These are phyloP conservation scores for Zostera marina DNA, from an alignment of 116 monocot genomes.

Conservation along the genomic window DNA sequence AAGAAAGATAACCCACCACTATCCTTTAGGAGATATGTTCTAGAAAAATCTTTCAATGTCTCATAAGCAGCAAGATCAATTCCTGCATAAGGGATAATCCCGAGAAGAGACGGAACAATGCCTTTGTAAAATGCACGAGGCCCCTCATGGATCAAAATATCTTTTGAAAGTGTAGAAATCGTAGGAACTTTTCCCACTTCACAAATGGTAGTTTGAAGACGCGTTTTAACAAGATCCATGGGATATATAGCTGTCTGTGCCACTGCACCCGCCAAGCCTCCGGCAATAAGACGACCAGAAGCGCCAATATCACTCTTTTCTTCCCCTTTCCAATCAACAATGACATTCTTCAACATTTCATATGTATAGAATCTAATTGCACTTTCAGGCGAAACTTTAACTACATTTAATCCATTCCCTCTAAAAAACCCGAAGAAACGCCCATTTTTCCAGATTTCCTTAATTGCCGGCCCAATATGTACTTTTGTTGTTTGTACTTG, in stretches of 20 bases:
- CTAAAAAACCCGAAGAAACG: slow-evolving; percentile 33
- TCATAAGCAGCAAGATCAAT: slow-evolving; percentile 62
- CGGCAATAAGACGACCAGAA: slow-evolving; percentile 39
- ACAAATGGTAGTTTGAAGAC: slow-evolving; percentile 40
- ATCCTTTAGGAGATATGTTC: slow-evolving; percentile 31
- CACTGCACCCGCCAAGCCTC: slow-evolving; percentile 51
- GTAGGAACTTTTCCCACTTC: slow-evolving; percentile 26
- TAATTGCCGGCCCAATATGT: slow-evolving; percentile 24
- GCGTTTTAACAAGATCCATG: slow-evolving; percentile 48
- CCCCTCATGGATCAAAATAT: slow-evolving; percentile 44
- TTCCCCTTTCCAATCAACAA: slow-evolving; percentile 32
- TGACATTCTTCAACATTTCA: slow-evolving; percentile 38
- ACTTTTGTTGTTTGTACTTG: slow-evolving; percentile 42
- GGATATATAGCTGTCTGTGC: slow-evolving; percentile 55
- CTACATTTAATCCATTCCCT: slow-evolving; percentile 53
- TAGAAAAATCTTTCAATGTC: slow-evolving; percentile 48
- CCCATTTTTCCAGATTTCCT: slow-evolving; percentile 43
- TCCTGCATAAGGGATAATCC: slow-evolving; percentile 60
- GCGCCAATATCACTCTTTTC: slow-evolving; percentile 49
- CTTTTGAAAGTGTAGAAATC: slow-evolving; percentile 24
- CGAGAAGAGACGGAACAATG: slow-evolving; percentile 41
- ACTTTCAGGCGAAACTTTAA: slow-evolving; percentile 63
- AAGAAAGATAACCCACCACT: slow-evolving; percentile 20
- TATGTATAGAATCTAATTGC: slow-evolving; percentile 58
- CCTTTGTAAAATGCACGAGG: slow-evolving; percentile 58